These are phyloP conservation scores for Tylopilus sp. DNA, from an alignment of 768 basidiomycete genomes.

Conservation along the genomic window DNA sequence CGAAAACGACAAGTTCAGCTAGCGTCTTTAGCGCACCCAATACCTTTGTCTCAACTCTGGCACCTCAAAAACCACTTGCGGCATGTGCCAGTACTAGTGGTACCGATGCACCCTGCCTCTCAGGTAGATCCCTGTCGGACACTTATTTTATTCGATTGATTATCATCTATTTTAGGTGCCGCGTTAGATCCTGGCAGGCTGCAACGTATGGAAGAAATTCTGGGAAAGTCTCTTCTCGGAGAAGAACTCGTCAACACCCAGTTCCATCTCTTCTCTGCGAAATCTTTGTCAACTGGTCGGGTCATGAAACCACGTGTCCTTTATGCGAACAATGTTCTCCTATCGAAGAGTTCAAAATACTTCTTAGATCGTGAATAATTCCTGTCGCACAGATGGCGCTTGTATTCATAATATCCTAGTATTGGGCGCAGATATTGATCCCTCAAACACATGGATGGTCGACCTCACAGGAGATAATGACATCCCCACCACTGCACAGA, in stretches of 20 bases:
- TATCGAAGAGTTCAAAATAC: slow-evolving; percentile 25
- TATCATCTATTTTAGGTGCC: not conserved
- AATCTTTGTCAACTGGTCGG: not conserved
- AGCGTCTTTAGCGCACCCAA: not conserved
- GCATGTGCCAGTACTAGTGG: not conserved
- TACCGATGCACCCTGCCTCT: not conserved
- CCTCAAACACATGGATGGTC: slow-evolving; percentile 5
- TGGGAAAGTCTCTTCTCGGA: slow-evolving; percentile 26
- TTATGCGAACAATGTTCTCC: slow-evolving; percentile 28
- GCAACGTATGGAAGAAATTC: slow-evolving; percentile 17
- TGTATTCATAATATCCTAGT: slow-evolving; percentile 1
- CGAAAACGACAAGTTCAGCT: no score
- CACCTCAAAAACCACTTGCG: not conserved
- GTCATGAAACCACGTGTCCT: slow-evolving; percentile 21
- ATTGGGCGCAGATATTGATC: slow-evolving; percentile 8
- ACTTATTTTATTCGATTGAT: not conserved
- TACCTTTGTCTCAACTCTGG: not conserved
- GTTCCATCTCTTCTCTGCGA: slow-evolving; percentile 29
- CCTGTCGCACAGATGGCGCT: not conserved
- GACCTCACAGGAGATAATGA: slow-evolving; percentile 8
- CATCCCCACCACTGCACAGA: slow-evolving; percentile 2
- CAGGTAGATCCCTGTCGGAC: not conserved
- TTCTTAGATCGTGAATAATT: slow-evolving; percentile 22
- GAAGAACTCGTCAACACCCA: slow-evolving; percentile 29
- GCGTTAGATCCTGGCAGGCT: slow-evolving; percentile 4